Conservation (phyloP, 176 grass and related monocot genomes). For the Musa schizocarpa region DNA sequence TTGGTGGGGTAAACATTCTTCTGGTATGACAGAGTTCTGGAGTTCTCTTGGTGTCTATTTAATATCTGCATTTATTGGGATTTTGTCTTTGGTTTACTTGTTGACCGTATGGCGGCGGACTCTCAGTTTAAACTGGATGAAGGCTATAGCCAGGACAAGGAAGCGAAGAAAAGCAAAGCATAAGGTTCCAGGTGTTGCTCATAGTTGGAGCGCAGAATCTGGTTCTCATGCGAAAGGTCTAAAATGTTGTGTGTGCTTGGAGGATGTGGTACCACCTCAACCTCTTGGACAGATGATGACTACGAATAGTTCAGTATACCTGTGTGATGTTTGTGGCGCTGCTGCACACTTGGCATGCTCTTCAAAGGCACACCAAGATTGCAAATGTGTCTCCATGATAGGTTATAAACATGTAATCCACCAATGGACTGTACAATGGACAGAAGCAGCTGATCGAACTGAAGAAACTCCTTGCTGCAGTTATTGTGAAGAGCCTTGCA, state of each 20-base stretch:
- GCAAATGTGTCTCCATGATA: conserved; percentile 24
- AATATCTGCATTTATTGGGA: conserved; percentile 20
- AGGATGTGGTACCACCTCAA: conserved; percentile 8
- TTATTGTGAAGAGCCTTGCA: conserved; percentile 29
- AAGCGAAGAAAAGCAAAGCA: conserved; percentile 7
- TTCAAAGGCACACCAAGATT: conserved; percentile 17
- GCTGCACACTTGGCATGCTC: conserved; percentile 23
- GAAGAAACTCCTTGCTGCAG: conserved; percentile 25
- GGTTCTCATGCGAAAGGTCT: conserved; percentile 17
- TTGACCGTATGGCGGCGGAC: conserved; percentile 40
- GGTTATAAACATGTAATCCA: conserved; percentile 23
- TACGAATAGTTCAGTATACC: conserved; percentile 4
- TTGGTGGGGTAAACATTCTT: conserved; percentile 19
- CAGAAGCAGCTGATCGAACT: conserved; percentile 15
- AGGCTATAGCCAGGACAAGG: conserved; percentile 21
- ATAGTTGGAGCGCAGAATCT: conserved; percentile 21
- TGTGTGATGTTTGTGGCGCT: conserved; percentile 23
- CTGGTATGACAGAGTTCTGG: conserved; percentile 34
- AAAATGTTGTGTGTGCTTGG: conserved; percentile 25
- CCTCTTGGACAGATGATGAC: conserved; percentile 20
- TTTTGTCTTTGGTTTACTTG: conserved; percentile 39
- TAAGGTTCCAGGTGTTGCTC: conserved; percentile 11
- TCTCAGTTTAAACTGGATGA: conserved; percentile 67
- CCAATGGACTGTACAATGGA: conserved; percentile 26
- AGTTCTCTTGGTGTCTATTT: conserved; percentile 29